phyloP scores from a whole-genome alignment of 1,284 basidiomycete species.

The Inonotus hispidus region DNA sequence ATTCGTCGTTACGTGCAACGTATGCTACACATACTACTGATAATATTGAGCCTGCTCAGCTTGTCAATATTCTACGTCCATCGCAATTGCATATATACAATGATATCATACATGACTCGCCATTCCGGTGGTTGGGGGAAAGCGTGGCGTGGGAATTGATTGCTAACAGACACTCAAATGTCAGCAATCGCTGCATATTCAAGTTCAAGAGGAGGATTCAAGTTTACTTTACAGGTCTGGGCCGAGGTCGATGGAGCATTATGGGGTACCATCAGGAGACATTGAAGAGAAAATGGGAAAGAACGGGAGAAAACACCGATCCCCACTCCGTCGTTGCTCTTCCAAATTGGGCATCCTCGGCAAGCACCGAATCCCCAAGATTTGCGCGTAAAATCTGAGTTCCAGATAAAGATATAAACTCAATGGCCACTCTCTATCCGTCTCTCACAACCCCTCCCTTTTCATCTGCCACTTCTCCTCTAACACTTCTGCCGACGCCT shows the following conservation, averaged over 20 bases:
- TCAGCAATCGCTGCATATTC: not conserved
- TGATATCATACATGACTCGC: no score
- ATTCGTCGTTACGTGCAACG: no score
- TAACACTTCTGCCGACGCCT: not conserved
- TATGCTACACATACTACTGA: no score
- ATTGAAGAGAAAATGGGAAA: not conserved
- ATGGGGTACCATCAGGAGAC: not conserved
- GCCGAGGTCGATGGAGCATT: not conserved
- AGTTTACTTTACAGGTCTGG: not conserved
- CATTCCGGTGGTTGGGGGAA: not conserved
- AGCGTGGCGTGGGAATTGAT: not conserved
- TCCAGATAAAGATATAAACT: not conserved
- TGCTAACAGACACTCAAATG: not conserved
- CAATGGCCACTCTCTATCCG: not conserved
- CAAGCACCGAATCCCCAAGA: slow-evolving; percentile 1
- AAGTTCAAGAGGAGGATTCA: not conserved
- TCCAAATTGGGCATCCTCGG: not conserved
- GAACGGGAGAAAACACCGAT: not conserved
- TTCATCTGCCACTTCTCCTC: not conserved
- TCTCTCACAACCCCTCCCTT: not conserved
- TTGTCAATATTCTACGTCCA: no score
- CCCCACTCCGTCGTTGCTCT: not conserved
- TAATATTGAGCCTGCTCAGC: no score
- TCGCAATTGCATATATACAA: no score
- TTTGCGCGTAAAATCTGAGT: not conserved